Conservation (phyloP, 805 yeast genomes). For the Wickerhamomyces ciferrii region DNA sequence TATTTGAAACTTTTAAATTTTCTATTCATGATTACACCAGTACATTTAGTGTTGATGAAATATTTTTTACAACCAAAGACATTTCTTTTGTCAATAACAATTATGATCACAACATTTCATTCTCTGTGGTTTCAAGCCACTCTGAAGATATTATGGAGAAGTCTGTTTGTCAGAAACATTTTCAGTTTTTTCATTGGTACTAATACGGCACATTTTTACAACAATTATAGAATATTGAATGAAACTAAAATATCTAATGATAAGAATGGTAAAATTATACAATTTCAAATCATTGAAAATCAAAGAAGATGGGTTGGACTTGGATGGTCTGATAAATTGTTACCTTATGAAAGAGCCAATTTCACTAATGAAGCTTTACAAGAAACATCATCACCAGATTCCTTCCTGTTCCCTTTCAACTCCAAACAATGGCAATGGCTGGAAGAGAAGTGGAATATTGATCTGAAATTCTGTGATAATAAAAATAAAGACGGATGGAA, state of each 20-base stretch:
- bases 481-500: slow-evolving; percentile 46
- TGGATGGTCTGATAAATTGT: slow-evolving; percentile 48
- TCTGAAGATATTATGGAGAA: slow-evolving; percentile 41
- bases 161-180: slow-evolving; percentile 32
- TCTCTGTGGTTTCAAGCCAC: slow-evolving; percentile 40
- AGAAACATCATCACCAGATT: slow-evolving; percentile 23
- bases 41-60: slow-evolving; percentile 29
- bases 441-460: slow-evolving; percentile 46
- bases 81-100: slow-evolving; percentile 29
- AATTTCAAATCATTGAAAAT: slow-evolving; percentile 48
- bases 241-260: slow-evolving; percentile 35
- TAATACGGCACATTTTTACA: slow-evolving; percentile 9
- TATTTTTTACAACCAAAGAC: slow-evolving; percentile 29
- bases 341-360: slow-evolving; percentile 47
- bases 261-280: slow-evolving; percentile 39
- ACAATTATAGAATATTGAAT: slow-evolving; percentile 29
- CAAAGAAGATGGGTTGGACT: slow-evolving; percentile 59
- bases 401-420: slow-evolving; percentile 41
- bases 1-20: slow-evolving; percentile 26
- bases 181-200: slow-evolving; percentile 35
- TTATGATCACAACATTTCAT: slow-evolving; percentile 35
- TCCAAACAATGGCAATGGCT: slow-evolving; percentile 54
- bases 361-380: slow-evolving; percentile 38
- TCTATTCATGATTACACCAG: slow-evolving; percentile 32
- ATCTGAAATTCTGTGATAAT: slow-evolving; percentile 31